These are phyloP conservation scores for Didymosphaeria variabile DNA, from an alignment of 2,329 filamentous ascomycete species.

Conservation along the genomic window DNA sequence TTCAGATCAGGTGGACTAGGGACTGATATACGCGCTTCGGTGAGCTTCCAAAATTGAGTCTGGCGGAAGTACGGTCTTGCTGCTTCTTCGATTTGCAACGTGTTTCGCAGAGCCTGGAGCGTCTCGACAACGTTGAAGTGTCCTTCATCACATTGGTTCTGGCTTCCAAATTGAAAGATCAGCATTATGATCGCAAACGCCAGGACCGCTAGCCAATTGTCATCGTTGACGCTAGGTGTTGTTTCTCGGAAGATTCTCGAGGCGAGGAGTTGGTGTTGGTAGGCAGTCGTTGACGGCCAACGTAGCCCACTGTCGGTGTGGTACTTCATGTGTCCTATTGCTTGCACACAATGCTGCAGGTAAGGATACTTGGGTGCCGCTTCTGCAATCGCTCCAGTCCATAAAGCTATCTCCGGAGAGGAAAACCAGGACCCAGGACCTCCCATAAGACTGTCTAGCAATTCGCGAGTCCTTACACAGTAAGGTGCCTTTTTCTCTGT, in stretches of 20 bases:
- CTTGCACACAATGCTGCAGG: no score
- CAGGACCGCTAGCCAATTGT: slow-evolving; percentile 23
- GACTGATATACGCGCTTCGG: slow-evolving; percentile 12
- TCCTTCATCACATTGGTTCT: slow-evolving; percentile 5
- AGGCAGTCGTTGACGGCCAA: slow-evolving; percentile 18
- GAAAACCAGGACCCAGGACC: slow-evolving; percentile 21
- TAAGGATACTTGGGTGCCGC: no score
- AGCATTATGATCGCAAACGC: slow-evolving; percentile 18
- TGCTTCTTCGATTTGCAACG: slow-evolving; percentile 14
- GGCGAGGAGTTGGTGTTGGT: slow-evolving; percentile 22
- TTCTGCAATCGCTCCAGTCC: no score
- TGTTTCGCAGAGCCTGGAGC: slow-evolving; percentile 19
- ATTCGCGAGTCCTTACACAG: not conserved
- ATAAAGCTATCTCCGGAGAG: slow-evolving; percentile 11
- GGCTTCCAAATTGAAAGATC: slow-evolving; percentile 20
- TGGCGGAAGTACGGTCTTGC: slow-evolving; percentile 11
- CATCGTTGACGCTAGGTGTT: slow-evolving; percentile 15
- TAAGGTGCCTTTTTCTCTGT: not conserved
- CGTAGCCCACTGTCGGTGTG: no score
- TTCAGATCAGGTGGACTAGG: not conserved
- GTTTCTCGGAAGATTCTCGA: no score
- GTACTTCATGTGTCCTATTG: no score
- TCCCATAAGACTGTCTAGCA: slow-evolving; percentile 9
- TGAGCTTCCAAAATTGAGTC: slow-evolving; percentile 18
- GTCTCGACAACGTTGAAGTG: slow-evolving; percentile 23